Conservation (phyloP, 2,329 filamentous ascomycete genomes). For the Chaetomium globosum region DNA sequence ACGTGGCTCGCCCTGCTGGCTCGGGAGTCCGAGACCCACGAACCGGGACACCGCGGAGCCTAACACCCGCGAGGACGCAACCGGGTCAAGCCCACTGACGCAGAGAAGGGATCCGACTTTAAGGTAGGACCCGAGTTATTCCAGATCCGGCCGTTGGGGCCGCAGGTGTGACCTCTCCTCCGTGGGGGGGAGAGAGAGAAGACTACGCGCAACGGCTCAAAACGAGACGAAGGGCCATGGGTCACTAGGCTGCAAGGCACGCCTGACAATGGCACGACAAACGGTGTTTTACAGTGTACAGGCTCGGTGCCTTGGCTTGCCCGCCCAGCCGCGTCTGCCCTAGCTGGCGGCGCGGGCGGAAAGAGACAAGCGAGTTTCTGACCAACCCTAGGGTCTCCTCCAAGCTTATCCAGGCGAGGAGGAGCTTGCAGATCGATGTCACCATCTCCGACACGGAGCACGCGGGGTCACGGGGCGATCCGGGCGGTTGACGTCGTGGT, state of each 20-base stretch:
- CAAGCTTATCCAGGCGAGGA: neutral
- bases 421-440: slow-evolving; percentile 12
- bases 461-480: slow-evolving; percentile 10
- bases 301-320: neutral
- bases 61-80: slow-evolving; percentile 5
- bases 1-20: neutral
- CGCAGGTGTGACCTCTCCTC: slow-evolving; percentile 1
- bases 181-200: neutral
- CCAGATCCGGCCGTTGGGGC: slow-evolving; percentile 8
- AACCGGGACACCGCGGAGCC: slow-evolving; percentile 19
- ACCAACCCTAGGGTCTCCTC: neutral
- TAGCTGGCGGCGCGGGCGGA: neutral
- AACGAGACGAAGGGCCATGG: neutral
- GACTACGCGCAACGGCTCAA: neutral
- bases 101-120: slow-evolving; percentile 7
- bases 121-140: slow-evolving; percentile 10
- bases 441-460: slow-evolving; percentile 12
- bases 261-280: slow-evolving; percentile 4
- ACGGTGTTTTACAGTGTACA: neutral
- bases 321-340: neutral
- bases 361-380: slow-evolving; percentile 9
- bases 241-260: neutral
- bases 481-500: neutral
- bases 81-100: slow-evolving; percentile 8
- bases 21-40: slow-evolving; percentile 6